phyloP scores from a whole-genome alignment of 75 land plant genomes.

The Chamaecyparis obtusa region DNA sequence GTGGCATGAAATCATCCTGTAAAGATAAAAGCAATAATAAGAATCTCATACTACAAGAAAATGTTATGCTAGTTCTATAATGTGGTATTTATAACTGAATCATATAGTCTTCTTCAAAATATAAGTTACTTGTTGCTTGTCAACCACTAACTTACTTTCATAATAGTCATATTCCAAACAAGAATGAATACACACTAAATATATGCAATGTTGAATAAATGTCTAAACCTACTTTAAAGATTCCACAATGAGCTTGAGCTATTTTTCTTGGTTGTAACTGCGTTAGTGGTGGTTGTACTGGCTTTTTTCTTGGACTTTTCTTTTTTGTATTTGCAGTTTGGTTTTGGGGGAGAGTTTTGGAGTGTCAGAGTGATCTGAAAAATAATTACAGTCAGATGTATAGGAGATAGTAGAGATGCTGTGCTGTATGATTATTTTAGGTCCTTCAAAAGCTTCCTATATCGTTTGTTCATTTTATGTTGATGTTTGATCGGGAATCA shows the following conservation, averaged over 20 bases:
- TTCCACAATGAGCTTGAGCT: neutral
- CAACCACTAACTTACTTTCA: neutral
- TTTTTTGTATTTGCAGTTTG: too few relatives aligned
- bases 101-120: neutral
- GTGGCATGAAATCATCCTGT: constrained; percentile 97
- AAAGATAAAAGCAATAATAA: constrained; percentile 1
- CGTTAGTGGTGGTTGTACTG: too few relatives aligned
- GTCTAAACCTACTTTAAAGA: neutral
- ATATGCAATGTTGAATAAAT: neutral
- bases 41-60: constrained; percentile 3
- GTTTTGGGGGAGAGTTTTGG: too few relatives aligned
- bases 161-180: neutral
- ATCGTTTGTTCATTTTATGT: too few relatives aligned
- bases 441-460: too few relatives aligned
- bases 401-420: too few relatives aligned
- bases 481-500: too few relatives aligned
- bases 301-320: too few relatives aligned
- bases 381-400: too few relatives aligned
- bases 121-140: neutral
- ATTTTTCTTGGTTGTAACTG: too few relatives aligned
- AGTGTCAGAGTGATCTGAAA: too few relatives aligned
- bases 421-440: too few relatives aligned
- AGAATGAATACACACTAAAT: neutral
- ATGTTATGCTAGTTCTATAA: neutral
- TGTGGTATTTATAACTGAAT: neutral